phyloP scores from a whole-genome alignment of 108 stramenopile genomes.

The Conticribra weissflogii region DNA sequence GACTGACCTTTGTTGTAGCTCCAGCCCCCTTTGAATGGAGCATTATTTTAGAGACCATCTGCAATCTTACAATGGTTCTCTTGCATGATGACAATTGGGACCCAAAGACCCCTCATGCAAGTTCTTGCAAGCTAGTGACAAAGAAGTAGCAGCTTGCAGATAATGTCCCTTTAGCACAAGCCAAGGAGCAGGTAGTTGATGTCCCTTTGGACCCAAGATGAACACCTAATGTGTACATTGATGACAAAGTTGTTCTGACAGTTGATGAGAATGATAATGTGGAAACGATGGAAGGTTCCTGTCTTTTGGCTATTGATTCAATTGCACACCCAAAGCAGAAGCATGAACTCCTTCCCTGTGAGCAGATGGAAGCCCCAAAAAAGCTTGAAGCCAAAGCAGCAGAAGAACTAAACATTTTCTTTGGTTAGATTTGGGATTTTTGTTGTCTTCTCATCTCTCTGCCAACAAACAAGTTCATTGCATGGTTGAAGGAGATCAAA shows the following conservation, averaged over 20 bases:
- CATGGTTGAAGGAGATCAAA: conserved; percentile 9
- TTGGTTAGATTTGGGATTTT: conserved; percentile 19
- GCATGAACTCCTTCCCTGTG: conserved; percentile 21
- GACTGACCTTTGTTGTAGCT: conserved; percentile 6
- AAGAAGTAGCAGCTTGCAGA: too few species aligned
- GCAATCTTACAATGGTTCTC: conserved; percentile 2
- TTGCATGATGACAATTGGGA: background rate
- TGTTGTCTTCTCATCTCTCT: conserved; percentile 10
- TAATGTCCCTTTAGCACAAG: background rate
- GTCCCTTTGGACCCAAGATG: conserved; percentile 12
- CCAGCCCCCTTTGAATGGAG: conserved; percentile 16
- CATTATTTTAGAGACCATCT: background rate
- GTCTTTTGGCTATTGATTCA: too few species aligned
- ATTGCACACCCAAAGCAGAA: background rate
- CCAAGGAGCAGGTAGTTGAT: conserved; percentile 23
- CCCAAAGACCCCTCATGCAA: background rate
- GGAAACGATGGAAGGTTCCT: too few species aligned
- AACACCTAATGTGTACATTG: conserved; percentile 29
- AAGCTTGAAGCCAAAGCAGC: conserved; percentile 23
- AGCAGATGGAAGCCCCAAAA: conserved; percentile 16
- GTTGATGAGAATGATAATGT: too few species aligned
- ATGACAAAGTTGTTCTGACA: conserved; percentile 27
- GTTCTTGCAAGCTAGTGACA: background rate
- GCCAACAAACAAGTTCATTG: conserved; percentile 26
- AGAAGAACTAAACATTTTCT: conserved; percentile 23